A percentile compares a stretch with the other conserved stretches of the same genome.
phyloP scores from a whole-genome alignment of 306 rosid genomes.

The Ammopiptanthus mongolicus region DNA sequence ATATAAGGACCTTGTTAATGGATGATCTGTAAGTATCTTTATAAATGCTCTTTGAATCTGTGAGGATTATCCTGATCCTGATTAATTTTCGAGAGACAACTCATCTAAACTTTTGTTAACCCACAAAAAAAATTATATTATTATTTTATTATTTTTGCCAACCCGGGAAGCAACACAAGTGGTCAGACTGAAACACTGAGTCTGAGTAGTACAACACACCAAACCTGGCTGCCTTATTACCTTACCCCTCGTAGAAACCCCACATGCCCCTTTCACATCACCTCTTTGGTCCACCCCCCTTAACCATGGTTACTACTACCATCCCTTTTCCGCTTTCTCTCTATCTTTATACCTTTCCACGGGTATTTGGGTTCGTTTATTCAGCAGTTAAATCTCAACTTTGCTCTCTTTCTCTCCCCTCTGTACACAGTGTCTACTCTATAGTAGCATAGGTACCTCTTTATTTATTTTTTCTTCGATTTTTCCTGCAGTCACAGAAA shows the following conservation, averaged over 20 bases:
- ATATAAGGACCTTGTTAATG: too few species aligned
- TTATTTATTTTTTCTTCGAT: not conserved
- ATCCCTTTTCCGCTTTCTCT: not conserved
- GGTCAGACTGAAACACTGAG: constrained; percentile 54
- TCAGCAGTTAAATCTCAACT: not conserved
- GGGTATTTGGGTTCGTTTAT: not conserved
- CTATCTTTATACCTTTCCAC: not conserved
- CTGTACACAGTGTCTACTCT: not conserved
- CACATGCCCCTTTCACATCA: constrained; percentile 18
- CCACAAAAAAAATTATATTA: too few species aligned
- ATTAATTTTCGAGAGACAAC: too few species aligned
- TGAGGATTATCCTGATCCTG: too few species aligned
- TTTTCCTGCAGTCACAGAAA: not conserved
- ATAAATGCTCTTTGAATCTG: too few species aligned
- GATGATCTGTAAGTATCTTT: too few species aligned
- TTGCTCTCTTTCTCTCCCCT: not conserved
- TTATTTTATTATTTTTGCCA: too few species aligned
- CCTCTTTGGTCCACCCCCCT: constrained; percentile 21
- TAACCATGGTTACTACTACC: constrained; percentile 44
- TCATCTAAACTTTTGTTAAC: too few species aligned
- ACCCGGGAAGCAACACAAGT: constrained; percentile 43
- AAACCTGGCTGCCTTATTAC: constrained; percentile 7
- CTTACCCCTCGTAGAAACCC: constrained; percentile 1
- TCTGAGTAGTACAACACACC: constrained; percentile 22
- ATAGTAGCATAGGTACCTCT: not conserved